Percentiles rank a stretch among this genome's conserved stretches.
Conservation (phyloP, 108 stramenopile species). For the Pinguiococcus pyrenoidosus region DNA sequence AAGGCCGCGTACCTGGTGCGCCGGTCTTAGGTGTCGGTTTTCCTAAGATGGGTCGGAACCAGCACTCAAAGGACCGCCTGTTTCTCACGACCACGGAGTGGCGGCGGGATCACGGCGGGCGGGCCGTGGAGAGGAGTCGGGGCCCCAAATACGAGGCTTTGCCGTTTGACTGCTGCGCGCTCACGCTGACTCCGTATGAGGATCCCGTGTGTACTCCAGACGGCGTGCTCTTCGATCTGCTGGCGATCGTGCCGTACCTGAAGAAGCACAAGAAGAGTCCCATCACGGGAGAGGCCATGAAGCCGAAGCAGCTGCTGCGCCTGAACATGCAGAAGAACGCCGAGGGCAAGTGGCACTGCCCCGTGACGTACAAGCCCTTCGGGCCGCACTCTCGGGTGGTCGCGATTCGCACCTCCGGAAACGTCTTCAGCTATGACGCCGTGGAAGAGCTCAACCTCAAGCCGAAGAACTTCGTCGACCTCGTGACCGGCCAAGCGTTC, state of each 20-base stretch:
- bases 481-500: constrained; percentile 26
- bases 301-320: constrained; percentile 51
- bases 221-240: constrained; percentile 78
- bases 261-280: constrained; percentile 67
- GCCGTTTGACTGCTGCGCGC: constrained; percentile 89
- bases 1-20: too few relatives aligned
- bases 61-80: constrained; percentile 36
- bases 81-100: constrained; percentile 36
- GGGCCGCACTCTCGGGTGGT: constrained; percentile 62
- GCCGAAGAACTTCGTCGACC: constrained; percentile 35
- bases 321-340: constrained; percentile 72
- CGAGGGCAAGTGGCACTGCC: constrained; percentile 82
- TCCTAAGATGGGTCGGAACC: constrained; percentile 31
- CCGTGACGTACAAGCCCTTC: constrained; percentile 84
- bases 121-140: too few relatives aligned
- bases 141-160: constrained; percentile 26
- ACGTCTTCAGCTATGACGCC: constrained; percentile 35
- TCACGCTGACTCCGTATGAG: constrained; percentile 64
- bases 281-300: constrained; percentile 45
- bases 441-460: constrained; percentile 39
- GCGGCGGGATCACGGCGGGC: background rate
- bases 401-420: constrained; percentile 55
- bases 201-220: constrained; percentile 50
- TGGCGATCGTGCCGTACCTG: constrained; percentile 65
- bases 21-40: too few relatives aligned